These are phyloP conservation scores for Elongisporangium prolatum DNA, from an alignment of 352 stramenopile genomes.

Conservation along the genomic window DNA sequence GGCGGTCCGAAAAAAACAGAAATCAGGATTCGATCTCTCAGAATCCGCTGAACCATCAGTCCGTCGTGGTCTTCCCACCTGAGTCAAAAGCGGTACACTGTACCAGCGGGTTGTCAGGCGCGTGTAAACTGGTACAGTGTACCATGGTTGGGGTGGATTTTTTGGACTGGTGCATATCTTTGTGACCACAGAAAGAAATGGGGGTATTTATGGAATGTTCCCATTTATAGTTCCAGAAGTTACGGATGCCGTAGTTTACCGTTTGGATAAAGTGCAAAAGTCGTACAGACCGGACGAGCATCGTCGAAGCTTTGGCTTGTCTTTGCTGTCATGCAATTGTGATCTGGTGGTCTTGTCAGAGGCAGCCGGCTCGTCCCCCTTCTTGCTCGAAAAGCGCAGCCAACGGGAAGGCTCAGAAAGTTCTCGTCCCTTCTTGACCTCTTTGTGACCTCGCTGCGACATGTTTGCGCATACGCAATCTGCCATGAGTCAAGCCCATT, in stretches of 20 bases:
- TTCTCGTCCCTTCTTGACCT: not conserved
- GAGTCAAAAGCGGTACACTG: not conserved
- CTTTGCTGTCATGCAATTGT: not conserved
- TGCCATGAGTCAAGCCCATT: not conserved
- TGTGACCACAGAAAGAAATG: not conserved
- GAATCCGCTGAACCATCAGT: not conserved
- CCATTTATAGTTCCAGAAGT: not conserved
- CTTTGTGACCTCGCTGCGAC: not conserved
- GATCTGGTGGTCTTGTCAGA: not conserved
- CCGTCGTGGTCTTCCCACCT: not conserved
- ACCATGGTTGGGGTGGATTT: not conserved
- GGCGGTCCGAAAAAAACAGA: not conserved
- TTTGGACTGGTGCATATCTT: not conserved
- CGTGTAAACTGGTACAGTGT: not conserved
- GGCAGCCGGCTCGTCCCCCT: not conserved
- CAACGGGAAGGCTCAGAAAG: not conserved
- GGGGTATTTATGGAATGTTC: not conserved
- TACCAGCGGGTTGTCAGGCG: not conserved
- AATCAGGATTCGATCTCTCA: not conserved
- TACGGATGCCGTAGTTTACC: not conserved
- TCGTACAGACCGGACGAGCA: not conserved
- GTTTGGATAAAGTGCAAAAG: not conserved
- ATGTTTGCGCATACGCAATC: not conserved
- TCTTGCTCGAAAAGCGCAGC: not conserved
- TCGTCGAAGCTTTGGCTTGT: not conserved